Conservation (phyloP, 139 green algal genomes). For the Zygnema cylindricum region DNA sequence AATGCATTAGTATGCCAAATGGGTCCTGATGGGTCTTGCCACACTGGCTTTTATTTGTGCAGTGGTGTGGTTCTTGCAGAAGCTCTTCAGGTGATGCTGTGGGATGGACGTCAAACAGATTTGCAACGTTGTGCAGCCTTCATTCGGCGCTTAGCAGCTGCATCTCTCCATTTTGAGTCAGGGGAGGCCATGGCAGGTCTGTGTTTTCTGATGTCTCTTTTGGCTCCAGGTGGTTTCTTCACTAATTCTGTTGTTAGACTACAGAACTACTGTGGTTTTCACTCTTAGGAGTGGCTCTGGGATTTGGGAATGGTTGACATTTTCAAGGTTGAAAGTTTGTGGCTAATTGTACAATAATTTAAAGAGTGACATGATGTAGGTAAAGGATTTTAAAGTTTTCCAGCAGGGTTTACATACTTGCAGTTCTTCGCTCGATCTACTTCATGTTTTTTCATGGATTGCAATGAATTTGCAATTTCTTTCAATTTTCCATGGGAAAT, state of each 20-base stretch:
- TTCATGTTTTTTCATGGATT: too few species aligned
- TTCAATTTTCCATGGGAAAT: too few species aligned
- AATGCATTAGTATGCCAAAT: too few species aligned
- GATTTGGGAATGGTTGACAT: background rate
- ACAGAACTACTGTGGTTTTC: background rate
- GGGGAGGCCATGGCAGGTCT: slow-evolving; percentile 34
- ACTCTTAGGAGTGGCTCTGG: background rate
- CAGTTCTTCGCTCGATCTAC: too few species aligned
- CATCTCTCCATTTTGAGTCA: slow-evolving; percentile 31
- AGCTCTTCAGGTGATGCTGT: slow-evolving; percentile 57
- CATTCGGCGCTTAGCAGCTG: slow-evolving; percentile 44
- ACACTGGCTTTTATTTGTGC: background rate
- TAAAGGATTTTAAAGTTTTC: too few species aligned
- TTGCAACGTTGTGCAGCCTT: slow-evolving; percentile 56
- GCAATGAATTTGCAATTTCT: too few species aligned
- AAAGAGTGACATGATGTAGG: too few species aligned
- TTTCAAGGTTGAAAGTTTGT: too few species aligned
- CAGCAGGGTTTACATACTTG: too few species aligned
- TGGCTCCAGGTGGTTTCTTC: background rate
- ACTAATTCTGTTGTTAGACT: background rate
- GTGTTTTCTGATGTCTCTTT: background rate
- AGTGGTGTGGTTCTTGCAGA: slow-evolving; percentile 22
- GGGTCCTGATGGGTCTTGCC: too few species aligned
- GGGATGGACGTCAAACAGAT: slow-evolving; percentile 45
- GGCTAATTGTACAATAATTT: too few species aligned